Percentiles rank a stretch among this genome's conserved stretches.
Evolutionary conservation across 805 yeast genomes (phyloP).

Genomic region (Ogataea angusta): DNA sequence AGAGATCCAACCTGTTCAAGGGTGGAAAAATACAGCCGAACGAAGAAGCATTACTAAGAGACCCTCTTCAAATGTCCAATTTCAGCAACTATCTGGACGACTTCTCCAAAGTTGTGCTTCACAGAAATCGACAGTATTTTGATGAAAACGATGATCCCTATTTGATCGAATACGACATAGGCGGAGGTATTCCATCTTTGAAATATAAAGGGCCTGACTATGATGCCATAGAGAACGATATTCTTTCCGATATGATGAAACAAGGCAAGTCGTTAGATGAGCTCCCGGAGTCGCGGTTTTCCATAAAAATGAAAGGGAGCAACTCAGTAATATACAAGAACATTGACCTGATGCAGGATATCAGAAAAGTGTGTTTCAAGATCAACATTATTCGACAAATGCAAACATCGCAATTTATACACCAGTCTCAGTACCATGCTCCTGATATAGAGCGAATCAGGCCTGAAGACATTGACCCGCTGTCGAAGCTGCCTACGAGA

Average conservation of each 20-base stretch:
- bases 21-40: constrained; percentile 57
- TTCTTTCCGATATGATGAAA: constrained; percentile 37
- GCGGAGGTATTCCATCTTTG: constrained; percentile 74
- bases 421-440: constrained; percentile 67
- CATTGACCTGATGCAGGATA: constrained; percentile 78
- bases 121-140: constrained; percentile 34
- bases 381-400: constrained; percentile 83
- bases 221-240: constrained; percentile 43
- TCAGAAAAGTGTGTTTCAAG: constrained; percentile 83
- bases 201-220: constrained; percentile 47
- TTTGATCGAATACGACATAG: constrained; percentile 78
- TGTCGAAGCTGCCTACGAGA: constrained; percentile 69
- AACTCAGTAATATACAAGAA: constrained; percentile 60
- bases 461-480: constrained; percentile 73
- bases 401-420: constrained; percentile 78
- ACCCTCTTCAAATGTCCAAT: constrained; percentile 64
- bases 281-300: constrained; percentile 38
- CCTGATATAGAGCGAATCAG: constrained; percentile 61
- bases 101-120: constrained; percentile 31
- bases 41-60: constrained; percentile 67
- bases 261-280: constrained; percentile 33
- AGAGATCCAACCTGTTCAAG: constrained; percentile 64
- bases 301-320: constrained; percentile 52
- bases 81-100: constrained; percentile 46
- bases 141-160: constrained; percentile 61